Evolutionary conservation across 805 yeast species (phyloP).

Genomic region (Starmerella bombicola): DNA sequence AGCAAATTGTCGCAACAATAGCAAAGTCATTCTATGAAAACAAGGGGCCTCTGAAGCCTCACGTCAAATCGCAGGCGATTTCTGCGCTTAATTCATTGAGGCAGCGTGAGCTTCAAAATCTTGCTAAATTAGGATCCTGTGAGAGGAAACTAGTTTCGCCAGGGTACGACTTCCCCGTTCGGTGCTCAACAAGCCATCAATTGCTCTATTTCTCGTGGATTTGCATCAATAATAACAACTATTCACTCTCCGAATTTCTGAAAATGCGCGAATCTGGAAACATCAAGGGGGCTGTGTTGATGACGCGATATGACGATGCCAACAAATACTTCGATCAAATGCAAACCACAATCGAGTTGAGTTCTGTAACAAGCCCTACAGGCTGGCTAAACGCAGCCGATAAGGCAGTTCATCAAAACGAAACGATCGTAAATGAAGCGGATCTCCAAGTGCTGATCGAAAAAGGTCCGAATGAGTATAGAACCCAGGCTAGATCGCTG

Average conservation of each 20-base stretch:
- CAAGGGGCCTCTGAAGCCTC: neutral
- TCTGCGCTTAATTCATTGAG: neutral
- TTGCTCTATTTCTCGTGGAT: no score
- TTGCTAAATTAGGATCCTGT: no score
- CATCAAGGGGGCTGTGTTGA: neutral
- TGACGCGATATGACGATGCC: slow-evolving; percentile 1
- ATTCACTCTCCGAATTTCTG: no score
- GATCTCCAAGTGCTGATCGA: neutral
- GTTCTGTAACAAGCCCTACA: neutral
- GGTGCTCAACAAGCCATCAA: no score
- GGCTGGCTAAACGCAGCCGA: neutral
- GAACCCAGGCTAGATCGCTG: neutral
- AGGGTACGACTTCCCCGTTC: no score
- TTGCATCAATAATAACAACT: no score
- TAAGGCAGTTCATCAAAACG: no score
- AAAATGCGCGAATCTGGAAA: no score
- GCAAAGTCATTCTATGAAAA: neutral
- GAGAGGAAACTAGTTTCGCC: no score
- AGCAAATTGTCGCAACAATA: slow-evolving; percentile 41
- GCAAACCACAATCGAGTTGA: neutral
- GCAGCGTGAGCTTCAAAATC: slow-evolving; percentile 1
- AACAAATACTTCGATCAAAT: neutral
- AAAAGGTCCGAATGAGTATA: neutral
- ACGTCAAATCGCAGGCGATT: neutral
- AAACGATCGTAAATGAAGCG: neutral